Percentiles rank a stretch among this genome's conserved stretches.
These are phyloP conservation scores for Thinopyrum obtusiflorum DNA, from an alignment of 202 grass and related monocot genomes.

Conservation along the genomic window DNA sequence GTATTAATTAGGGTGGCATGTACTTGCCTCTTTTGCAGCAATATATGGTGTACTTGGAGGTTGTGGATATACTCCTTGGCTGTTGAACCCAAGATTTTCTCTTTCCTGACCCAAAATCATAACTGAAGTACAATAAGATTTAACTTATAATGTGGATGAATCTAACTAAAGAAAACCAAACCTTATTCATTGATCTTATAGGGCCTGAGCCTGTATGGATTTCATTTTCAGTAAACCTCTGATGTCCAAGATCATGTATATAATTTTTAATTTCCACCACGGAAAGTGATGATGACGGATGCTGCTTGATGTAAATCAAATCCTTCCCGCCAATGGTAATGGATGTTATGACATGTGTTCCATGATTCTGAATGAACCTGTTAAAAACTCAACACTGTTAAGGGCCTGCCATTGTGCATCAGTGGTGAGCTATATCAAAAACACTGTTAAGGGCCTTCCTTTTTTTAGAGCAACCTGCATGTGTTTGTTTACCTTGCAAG, in stretches of 20 bases:
- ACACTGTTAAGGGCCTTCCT: neutral
- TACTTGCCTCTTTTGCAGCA: constrained; percentile 60
- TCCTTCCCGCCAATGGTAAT: constrained; percentile 70
- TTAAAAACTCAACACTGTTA: constrained; percentile 22
- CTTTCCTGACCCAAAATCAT: constrained; percentile 29
- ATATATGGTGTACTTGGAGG: constrained; percentile 51
- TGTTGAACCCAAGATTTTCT: constrained; percentile 42
- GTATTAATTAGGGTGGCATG: constrained; percentile 9
- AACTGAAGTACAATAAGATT: constrained; percentile 28
- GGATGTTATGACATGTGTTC: constrained; percentile 63
- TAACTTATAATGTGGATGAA: constrained; percentile 24
- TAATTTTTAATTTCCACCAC: constrained; percentile 60
- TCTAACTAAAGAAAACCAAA: constrained; percentile 27
- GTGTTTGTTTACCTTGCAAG: constrained; percentile 42
- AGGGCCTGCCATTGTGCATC: neutral
- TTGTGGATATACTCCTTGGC: constrained; percentile 64
- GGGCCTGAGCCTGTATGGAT: constrained; percentile 39
- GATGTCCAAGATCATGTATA: constrained; percentile 52
- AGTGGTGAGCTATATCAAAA: neutral
- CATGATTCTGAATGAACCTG: constrained; percentile 75
- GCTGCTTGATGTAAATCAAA: constrained; percentile 63
- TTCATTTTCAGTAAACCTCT: constrained; percentile 58
- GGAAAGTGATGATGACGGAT: constrained; percentile 49
- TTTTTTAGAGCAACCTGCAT: neutral
- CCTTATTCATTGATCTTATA: constrained; percentile 56